Evolutionary conservation across 257 asterid genomes (phyloP), one percentile per base, ranked within the genome.

Genomic region (Solanum commersonii): DNA sequence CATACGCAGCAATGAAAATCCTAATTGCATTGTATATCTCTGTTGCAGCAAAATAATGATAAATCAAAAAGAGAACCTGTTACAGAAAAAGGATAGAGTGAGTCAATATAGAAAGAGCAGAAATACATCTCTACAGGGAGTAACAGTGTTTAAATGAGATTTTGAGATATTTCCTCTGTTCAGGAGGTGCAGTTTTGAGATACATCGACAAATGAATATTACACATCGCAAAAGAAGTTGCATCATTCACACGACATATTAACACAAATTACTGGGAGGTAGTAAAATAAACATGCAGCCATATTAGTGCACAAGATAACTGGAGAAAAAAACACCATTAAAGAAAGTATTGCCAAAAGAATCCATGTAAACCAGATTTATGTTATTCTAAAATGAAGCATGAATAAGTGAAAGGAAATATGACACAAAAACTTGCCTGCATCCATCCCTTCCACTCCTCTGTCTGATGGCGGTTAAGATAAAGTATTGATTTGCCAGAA

Each of bases 391-490:
- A 68, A 44, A 27, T 70, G 33, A 71, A 72, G 83, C 71, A 78
- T 34, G 38, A 46, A 59, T 20, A 44, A 18, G 44, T 12, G 68
- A 49, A 52, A 65, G 14, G 71, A 60, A 84, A 46, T 44, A 70
- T 6, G 34, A 20, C 16, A 38, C 23, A 87, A n/a, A 31, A 87
- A 88, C 96, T 90, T 93, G 92, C 99, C 98, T 97, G 99, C 98
- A 96, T 96, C 94, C 94, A 95, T 91, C 98, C 99, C 92, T 94
- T 95, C 98, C 99, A 95, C 91, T 95, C 98, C 93, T 95, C 99
- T 83, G 98, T 96, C 93, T 96, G 99, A 92, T 95, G 98, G 74
- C 98, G 96, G 87, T 96, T 96, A 81, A 96, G 98, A 93, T 95
- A 96, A 76, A 96, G 97, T 86, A 94, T 88, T 49, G 96, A 88